Conservation (phyloP, 306 rosid genomes). For the Ammopiptanthus mongolicus region DNA sequence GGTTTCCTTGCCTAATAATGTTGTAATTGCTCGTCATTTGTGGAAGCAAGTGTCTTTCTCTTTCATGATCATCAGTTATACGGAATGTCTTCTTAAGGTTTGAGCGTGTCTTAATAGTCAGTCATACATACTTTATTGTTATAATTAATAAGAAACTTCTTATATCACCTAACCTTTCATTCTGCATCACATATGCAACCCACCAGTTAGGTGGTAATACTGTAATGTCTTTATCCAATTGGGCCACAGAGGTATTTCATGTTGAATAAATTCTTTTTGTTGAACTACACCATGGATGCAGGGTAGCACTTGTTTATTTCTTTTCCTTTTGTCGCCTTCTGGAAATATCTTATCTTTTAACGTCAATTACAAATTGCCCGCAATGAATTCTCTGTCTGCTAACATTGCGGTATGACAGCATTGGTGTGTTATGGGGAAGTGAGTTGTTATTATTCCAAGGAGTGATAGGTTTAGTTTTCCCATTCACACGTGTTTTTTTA, state of each 20-base stretch:
- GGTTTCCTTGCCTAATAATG: not conserved
- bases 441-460: too few species aligned
- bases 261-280: not conserved
- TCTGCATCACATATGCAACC: not conserved
- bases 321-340: not conserved
- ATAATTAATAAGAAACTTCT: not conserved
- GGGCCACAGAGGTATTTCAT: not conserved
- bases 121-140: not conserved
- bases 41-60: not conserved
- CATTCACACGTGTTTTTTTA: too few species aligned
- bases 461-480: too few species aligned
- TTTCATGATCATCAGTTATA: not conserved
- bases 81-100: not conserved
- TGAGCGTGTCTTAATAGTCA: not conserved
- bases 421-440: too few species aligned
- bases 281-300: not conserved
- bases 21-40: not conserved
- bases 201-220: not conserved
- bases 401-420: too few species aligned
- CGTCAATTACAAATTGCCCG: too few species aligned
- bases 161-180: conserved; percentile 1
- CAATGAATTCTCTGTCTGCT: too few species aligned
- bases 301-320: not conserved
- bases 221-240: not conserved
- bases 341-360: not conserved